Base-by-base conservation (phyloP, 352 stramenopile genomes). In the Globisporangium iwayamae region DNA sequence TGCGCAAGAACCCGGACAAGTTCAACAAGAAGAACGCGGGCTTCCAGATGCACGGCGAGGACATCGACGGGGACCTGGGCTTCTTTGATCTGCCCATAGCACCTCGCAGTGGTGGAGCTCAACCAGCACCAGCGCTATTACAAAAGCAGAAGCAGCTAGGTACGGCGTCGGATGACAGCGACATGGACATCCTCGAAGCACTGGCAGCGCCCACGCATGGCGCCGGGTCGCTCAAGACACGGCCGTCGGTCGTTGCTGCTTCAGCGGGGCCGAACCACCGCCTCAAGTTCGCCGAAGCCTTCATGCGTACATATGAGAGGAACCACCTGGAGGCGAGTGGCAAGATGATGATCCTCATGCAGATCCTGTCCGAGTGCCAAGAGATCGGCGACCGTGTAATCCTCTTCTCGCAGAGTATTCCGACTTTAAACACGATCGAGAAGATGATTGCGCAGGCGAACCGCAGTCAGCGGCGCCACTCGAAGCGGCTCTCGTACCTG, bases 351-450 rank as follows among this genome's bases (percentile, higher is more conserved):
- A 77, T 96, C 14, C 62, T 96, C 11, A 90, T 96, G 79, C 70
- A 92, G 60, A 75, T 97, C 36, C 63, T 97, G 14, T 67, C 63
- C 8, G 76, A 84, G 38, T 93, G 80, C 18, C 84, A 90, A 28
- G 66, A 74, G 34, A 77, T 94, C 32, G 78, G 75, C 14, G 89
- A 97, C 65, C 89, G 90, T 30, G 83, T 95, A 47, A 94, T 96
- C 28, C 75, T 97, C 36, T 97, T 97, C 45, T 96, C 89, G 8
- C 89, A 97, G 68, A 96, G 87, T 63, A 93, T 97, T 28, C 77
- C 83, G 45, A 96, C 87, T 0, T 69, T 97, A 7, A 90, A 96
- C 55, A 79, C 82, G 8, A 87, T 96, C 55, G 85, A 81, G 53
- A 62, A 73, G 20, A 85, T 94, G 71, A 87, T 96, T 45, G 62